Evolutionary conservation across 768 basidiomycete genomes (phyloP).

Genomic region (Lentinula lateritia): DNA sequence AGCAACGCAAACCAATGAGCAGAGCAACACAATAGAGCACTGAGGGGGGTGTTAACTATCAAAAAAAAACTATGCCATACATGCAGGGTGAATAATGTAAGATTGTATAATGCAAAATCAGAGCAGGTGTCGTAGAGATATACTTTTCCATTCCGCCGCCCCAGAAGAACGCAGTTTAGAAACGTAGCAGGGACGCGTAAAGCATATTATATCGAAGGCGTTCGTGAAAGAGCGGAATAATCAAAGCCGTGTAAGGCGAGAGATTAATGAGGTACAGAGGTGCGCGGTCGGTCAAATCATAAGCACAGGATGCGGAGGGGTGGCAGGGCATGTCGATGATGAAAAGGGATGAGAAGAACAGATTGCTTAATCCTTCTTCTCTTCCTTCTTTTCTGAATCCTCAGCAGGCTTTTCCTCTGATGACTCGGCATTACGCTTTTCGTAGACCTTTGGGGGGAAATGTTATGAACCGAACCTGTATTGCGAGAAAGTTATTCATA

Average conservation of each 20-base stretch:
- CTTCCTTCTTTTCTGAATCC: constrained; percentile 36
- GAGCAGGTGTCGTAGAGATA: background rate
- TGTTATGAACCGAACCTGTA: background rate
- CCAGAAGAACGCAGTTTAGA: background rate
- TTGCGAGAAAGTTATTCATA: background rate
- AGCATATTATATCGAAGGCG: background rate
- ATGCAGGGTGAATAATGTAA: constrained; percentile 2
- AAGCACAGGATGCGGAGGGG: constrained; percentile 2
- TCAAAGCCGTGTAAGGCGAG: background rate
- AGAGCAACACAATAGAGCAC: background rate
- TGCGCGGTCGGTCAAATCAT: background rate
- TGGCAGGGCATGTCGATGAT: background rate
- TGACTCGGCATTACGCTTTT: constrained; percentile 80
- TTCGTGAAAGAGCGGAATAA: constrained; percentile 5
- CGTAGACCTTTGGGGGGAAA: constrained; percentile 47
- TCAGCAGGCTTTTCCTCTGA: constrained; percentile 27
- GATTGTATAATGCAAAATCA: background rate
- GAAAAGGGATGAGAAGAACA: constrained; percentile 7
- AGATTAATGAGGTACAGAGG: background rate
- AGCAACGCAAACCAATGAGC: background rate
- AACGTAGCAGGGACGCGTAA: background rate
- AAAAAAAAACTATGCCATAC: background rate
- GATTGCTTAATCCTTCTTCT: constrained; percentile 77
- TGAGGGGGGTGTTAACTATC: background rate
- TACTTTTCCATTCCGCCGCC: constrained; percentile 2